Evolutionary conservation across 495 filamentous ascomycete genomes (phyloP).

Genomic region (Hyaloscypha hepaticicola): DNA sequence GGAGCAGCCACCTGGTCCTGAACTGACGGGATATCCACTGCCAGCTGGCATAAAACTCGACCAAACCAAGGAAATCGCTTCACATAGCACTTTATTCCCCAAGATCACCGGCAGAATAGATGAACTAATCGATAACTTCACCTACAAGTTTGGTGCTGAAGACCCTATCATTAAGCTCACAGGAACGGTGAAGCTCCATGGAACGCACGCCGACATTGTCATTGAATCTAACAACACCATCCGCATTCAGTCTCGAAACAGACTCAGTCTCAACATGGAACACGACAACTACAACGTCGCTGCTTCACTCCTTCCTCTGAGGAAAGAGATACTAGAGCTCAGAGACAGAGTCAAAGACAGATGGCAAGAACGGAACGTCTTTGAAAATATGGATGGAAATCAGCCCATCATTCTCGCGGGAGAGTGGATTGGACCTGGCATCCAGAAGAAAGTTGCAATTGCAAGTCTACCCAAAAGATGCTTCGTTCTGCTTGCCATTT

Average conservation of each 20-base stretch:
- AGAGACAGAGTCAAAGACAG: constrained; percentile 14
- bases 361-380: constrained; percentile 29
- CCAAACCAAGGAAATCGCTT: neutral
- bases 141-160: neutral
- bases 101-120: constrained; percentile 15
- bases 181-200: constrained; percentile 40
- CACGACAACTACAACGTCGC: constrained; percentile 34
- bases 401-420: constrained; percentile 35
- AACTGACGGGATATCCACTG: too few species aligned
- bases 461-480: constrained; percentile 24
- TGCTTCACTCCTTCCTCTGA: neutral
- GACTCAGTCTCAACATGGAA: constrained; percentile 12
- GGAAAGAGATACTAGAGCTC: constrained; percentile 13
- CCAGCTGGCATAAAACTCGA: too few species aligned
- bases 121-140: constrained; percentile 16
- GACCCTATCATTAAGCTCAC: constrained; percentile 25
- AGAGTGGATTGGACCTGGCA: constrained; percentile 38
- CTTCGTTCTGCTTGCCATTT: constrained; percentile 37
- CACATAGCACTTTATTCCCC: constrained; percentile 18
- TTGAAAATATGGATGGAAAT: constrained; percentile 13
- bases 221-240: constrained; percentile 29
- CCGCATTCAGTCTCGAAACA: constrained; percentile 35
- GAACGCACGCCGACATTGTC: constrained; percentile 38
- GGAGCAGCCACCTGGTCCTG: too few species aligned
- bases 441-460: constrained; percentile 38